Evolutionary conservation across 352 stramenopile genomes (phyloP).

Genomic region (Globisporangium nagaii): DNA sequence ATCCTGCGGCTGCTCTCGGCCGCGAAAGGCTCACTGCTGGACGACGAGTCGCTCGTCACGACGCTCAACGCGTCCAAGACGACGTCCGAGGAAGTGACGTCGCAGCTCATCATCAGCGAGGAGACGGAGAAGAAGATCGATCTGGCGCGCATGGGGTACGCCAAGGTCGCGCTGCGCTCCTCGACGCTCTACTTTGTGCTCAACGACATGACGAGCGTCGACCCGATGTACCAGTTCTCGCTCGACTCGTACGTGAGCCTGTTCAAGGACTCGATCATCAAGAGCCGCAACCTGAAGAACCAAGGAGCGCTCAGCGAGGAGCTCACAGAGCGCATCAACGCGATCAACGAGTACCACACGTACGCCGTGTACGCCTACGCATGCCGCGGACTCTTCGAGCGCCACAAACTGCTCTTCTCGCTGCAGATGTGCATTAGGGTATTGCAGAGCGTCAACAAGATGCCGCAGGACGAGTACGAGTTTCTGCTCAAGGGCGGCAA

Average conservation of each 20-base stretch:
- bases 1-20: constrained; percentile 91
- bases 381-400: constrained; percentile 93
- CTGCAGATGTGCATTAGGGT: constrained; percentile 93
- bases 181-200: constrained; percentile 96
- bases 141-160: constrained; percentile 90
- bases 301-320: constrained; percentile 77
- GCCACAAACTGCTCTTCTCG: constrained; percentile 95
- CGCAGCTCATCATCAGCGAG: constrained; percentile 91
- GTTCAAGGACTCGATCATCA: constrained; percentile 93
- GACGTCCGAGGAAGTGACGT: constrained; percentile 91
- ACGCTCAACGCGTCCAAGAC: constrained; percentile 94
- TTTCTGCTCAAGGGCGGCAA: constrained; percentile 92
- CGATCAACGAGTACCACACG: constrained; percentile 96
- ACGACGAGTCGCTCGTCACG: constrained; percentile 93
- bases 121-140: constrained; percentile 96
- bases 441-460: constrained; percentile 87
- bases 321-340: constrained; percentile 82
- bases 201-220: constrained; percentile 92
- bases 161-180: constrained; percentile 87
- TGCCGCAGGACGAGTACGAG: constrained; percentile 91
- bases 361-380: constrained; percentile 94
- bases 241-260: constrained; percentile 93
- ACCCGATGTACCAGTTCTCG: constrained; percentile 98
- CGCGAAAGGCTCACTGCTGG: constrained; percentile 90
- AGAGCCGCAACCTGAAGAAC: constrained; percentile 76